These are phyloP conservation scores for Cladophialophora exuberans DNA, from an alignment of 2,329 filamentous ascomycete species.

Conservation along the genomic window DNA sequence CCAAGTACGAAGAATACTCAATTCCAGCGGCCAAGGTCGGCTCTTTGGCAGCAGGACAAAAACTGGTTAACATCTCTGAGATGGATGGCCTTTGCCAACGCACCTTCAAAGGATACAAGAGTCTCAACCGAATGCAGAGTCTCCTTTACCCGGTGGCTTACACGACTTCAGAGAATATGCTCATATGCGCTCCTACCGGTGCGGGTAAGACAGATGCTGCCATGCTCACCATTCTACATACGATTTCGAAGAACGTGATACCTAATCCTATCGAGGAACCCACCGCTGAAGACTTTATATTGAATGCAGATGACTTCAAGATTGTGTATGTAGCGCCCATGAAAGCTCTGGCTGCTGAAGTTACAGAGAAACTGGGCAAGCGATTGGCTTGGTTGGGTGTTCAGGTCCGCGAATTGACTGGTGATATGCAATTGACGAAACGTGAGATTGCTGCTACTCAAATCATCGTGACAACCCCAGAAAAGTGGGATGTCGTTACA, in stretches of 20 bases:
- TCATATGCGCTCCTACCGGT: slow-evolving; percentile 96
- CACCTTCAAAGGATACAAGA: slow-evolving; percentile 94
- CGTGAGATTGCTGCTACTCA: slow-evolving; percentile 94
- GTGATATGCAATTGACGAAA: slow-evolving; percentile 98
- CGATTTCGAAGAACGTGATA: slow-evolving; percentile 79
- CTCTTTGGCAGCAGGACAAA: slow-evolving; percentile 70
- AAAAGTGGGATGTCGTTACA: slow-evolving; percentile 99
- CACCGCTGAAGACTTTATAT: slow-evolving; percentile 74
- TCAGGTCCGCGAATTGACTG: slow-evolving; percentile 89
- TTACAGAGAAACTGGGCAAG: slow-evolving; percentile 91
- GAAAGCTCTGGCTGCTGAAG: slow-evolving; percentile 96
- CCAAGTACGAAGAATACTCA: slow-evolving; percentile 85
- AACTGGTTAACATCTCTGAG: slow-evolving; percentile 75
- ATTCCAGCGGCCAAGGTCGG: slow-evolving; percentile 84
- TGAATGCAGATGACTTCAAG: slow-evolving; percentile 89
- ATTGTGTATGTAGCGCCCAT: slow-evolving; percentile 98
- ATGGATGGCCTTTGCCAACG: slow-evolving; percentile 85
- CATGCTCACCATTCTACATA: slow-evolving; percentile 93
- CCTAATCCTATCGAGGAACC: slow-evolving; percentile 79
- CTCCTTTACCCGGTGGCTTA: slow-evolving; percentile 94
- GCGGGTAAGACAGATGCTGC: slow-evolving; percentile 98
- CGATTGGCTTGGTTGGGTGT: slow-evolving; percentile 92
- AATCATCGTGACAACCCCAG: slow-evolving; percentile 96
- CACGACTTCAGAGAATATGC: slow-evolving; percentile 95
- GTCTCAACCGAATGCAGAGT: slow-evolving; percentile 97